These are phyloP conservation scores for Przewalskia tangutica DNA, from an alignment of 257 asterid species.

Conservation along the genomic window DNA sequence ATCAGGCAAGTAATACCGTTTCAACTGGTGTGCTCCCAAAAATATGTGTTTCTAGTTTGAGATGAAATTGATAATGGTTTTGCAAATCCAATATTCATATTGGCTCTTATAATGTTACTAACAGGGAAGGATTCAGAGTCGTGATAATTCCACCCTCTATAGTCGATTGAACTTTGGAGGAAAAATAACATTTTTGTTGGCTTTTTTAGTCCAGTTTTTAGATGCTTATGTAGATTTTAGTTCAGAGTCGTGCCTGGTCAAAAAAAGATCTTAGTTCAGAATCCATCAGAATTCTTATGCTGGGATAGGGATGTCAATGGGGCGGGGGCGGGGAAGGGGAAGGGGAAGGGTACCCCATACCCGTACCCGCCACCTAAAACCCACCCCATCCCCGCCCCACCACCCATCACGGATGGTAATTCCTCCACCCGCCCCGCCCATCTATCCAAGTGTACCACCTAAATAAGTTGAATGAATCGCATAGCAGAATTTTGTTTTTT, in stretches of 20 bases:
- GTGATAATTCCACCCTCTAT: not conserved
- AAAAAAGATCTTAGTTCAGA: not conserved
- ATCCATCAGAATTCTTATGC: not conserved
- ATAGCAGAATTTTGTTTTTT: no score
- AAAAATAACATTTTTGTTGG: not conserved
- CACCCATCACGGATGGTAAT: no score
- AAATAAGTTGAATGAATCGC: no score
- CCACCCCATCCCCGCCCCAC: no score
- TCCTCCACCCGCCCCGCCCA: no score
- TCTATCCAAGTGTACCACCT: no score
- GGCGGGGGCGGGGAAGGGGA: no score
- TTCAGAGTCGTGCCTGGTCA: not conserved
- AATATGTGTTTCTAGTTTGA: not conserved
- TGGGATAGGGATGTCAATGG: no score
- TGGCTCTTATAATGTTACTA: not conserved
- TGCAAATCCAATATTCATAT: not conserved
- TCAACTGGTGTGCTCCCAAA: not conserved
- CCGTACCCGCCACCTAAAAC: no score
- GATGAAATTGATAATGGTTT: not conserved
- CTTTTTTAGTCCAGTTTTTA: not conserved
- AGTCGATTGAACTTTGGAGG: not conserved
- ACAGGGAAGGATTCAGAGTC: not conserved
- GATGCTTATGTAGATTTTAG: not conserved
- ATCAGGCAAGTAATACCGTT: constrained; percentile 54
- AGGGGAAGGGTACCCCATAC: no score